Evolutionary conservation across 164 flowering plant species (phyloP), one percentile per base, ranked within the genome.

Genomic region (Vitis cinerea): DNA sequence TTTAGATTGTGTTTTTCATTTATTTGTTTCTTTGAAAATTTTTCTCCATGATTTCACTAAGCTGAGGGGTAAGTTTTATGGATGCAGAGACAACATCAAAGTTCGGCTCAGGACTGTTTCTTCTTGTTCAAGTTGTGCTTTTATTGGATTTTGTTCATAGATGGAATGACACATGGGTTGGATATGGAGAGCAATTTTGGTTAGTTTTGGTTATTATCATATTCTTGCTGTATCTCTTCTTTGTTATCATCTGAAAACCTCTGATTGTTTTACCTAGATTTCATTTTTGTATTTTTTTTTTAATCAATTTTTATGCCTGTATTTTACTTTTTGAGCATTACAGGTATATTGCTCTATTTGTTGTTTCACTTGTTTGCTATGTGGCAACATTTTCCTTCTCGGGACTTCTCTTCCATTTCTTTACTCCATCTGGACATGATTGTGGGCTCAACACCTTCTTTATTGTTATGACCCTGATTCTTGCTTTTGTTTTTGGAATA

Each of bases 101-200:
- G 77, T 95, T 95, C 69, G 99, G 99, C 58, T 84, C 99, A 15
- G 98, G 98, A 69, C 70, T 93, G 71, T 95, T 95, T 82, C 98
- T 95, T 78, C 92, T 95, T 74, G 91, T 95, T 82, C 99, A 95
- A 85, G 99, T 95, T 82, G 97, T 95, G 63, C 97, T 95, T 70
- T 77, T 95, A 80, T 78, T 95, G 83, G 98, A 95, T 79, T 95
- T 95, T 82, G 99, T 95, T 61, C 99, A 95, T 76, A 82, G 77
- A 80, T 95, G 99, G 99, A 95, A 95, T 78, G 97, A 95, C 78
- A 87, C 76, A 67, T 95, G 99, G 98, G 97, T 93, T 75, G 89
- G 86, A 74, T 90, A 91, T 80, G 95, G 91, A 78, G 97, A 95
- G 76, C 96, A 88, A 74, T 95, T 95, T 84, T 95, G 99, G 99